Evolutionary conservation across 1,284 basidiomycete species (phyloP), one percentile per base, ranked within the genome.

Genomic region (Ustilago trichophora): DNA sequence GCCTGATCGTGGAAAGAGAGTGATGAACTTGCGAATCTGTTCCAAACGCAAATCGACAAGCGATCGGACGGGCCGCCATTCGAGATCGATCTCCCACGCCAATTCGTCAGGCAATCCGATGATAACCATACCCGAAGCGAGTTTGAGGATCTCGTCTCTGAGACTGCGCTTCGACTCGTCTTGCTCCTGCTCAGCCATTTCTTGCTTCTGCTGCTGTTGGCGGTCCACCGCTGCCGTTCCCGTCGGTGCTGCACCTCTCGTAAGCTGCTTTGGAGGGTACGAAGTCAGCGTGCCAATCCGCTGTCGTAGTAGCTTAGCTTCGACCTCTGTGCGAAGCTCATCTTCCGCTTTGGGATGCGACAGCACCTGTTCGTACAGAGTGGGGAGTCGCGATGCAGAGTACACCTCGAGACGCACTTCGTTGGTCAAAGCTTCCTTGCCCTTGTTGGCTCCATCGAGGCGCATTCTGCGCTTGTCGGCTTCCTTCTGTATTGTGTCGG

Each of bases 61-160:
- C 8, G 85, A 85, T n/a, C 86, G 86, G 37, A 85, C 85, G 76
- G 98, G 89, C 42, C 85, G 87, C 72, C 88, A 87, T 75, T 98
- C 92, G 34, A 98, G 84, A 63, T 86, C 88, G 16, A 91, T 82
- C 27, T 83, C 85, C 93, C 93, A 96, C 0, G 91, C 91, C 13
- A 89, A 72, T 67, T 90, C 88, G 72, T 94, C 88, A 0, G 87
- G 85, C n/a, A 92, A 85, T 25, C 85, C 84, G 25, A 96, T 83
- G 6, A 92, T 82, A 10, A 94, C 87, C 41, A 88, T 86, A 3
- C 91, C 92, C 15, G 85, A 83, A 1, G 90, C 85, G 41, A 94
- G 83, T 6, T 87, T 86, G 44, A 90, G 85, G 4, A 94, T 84
- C 66, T 91, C 88, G n/a, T 83, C 79, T 3, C 87, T 83, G 12